Base-by-base conservation (phyloP, 2,329 filamentous ascomycete genomes). In the Thelonectria rubi region DNA sequence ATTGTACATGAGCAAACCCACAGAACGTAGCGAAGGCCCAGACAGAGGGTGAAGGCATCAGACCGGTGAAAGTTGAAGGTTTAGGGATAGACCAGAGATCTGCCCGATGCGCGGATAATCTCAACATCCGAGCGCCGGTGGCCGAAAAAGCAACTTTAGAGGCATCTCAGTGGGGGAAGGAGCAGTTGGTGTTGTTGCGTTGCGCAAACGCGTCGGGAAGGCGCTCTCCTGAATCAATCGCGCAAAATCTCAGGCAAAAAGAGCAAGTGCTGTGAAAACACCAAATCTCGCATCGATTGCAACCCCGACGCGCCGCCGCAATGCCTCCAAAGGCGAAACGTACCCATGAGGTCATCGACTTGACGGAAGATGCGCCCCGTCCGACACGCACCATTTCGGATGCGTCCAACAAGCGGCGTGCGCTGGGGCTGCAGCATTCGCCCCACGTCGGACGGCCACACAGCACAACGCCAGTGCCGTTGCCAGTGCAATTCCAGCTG, bases 271-370 rank as follows among this genome's bases (percentile, higher is more conserved):
- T 30, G 26, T 9, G 26, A 30, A 51, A 48, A 37, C 39, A 52
- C 21, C 34, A 21, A 42, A 15, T 32, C 32, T 32, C 20, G 26
- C 15, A n/a, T n/a, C 34, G 26, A 42, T 14, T 21, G 7, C 34
- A 17, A 30, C 43, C 21, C 34, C 20, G 30, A 30, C 14, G 21
- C 45, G 39, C 39, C 50, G 15, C 24, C 49, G 60, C 17, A 39
- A 72, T 72, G 70, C 63, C 65, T 12, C 65, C 51, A 52, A 18
- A 43, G 12, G 49, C 26, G 15, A 83, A 83, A 70, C 78, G 82
- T 17, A 46, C 65, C 10, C 66, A 64, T 49, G 74, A 77, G 30
- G 69, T 77, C 39, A 70, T 82, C 60, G 80, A 83, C 67, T 73
- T 84, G 14, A 80, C 78, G 10, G 76, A 72, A 21, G 79, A 79